Base-by-base conservation (phyloP, 345 rosid species). In the Aquilaria sinensis region DNA sequence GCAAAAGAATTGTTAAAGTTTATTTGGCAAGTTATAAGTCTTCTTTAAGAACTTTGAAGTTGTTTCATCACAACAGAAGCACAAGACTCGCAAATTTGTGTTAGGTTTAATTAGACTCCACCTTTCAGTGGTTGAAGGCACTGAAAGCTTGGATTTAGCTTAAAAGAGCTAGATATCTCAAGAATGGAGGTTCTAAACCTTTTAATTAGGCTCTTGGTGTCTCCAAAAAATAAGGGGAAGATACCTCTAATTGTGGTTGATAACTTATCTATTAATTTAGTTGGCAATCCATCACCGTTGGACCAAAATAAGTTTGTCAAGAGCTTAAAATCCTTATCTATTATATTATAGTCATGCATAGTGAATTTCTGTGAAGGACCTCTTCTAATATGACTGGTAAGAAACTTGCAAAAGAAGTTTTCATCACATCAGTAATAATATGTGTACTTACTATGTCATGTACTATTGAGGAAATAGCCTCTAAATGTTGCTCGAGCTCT, bases 361-460 rank as follows among this genome's bases (percentile, higher is more conserved):
- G 81, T 58, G 72, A 94, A 94, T 57, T 87, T 72, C 37, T 96
- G 93, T 5, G 81, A 75, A 32, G 99, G 93, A 48, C 97, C 97
- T 64, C 97, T 96, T 0, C 96, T 96, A 10, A 94, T 77, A 94
- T 74, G 69, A 90, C 95, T 33, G 90, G 63, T 69, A 88, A 66
- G 62, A 94, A 83, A 49, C 99, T 96, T 16, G 90, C 99, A 23
- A 86, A 90, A 61, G 99, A 94, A 71, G 99, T 96, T 78, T 81
- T 86, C 99, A 91, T 91, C 58, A 90, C 64, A 70, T 88, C 93
- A 12, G 97, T 76, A 64, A 94, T 79, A 46, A 83, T 80, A 16
- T 93, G 86, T 12, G 99, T 87, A 46, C 93, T 78, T 58, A 85
- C 93, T 76, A 93, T 81, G 64, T 91, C 96, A 23, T 90, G 92